Evolutionary conservation across 805 yeast genomes (phyloP).

Genomic region (Komagataella kurtzmanii): DNA sequence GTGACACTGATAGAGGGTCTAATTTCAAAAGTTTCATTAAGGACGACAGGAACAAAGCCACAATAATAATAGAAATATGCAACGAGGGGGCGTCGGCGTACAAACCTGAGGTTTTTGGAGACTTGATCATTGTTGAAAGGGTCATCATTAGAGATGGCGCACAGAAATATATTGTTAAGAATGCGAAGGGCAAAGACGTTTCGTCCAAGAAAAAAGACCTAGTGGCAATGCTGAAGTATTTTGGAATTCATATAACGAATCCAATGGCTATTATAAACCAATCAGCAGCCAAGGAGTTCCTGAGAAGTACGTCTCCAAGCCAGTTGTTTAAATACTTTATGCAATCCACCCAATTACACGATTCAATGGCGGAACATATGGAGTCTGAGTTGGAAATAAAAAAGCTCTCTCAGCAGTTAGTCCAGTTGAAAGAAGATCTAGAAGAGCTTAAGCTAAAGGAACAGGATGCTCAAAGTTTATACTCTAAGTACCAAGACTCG

Average conservation of each 20-base stretch:
- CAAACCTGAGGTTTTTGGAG: constrained; percentile 54
- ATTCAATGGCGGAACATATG: constrained; percentile 41
- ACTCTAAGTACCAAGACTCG: constrained; percentile 24
- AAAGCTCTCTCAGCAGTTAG: constrained; percentile 24
- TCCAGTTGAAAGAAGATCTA: constrained; percentile 23
- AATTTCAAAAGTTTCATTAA: constrained; percentile 57
- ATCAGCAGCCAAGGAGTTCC: constrained; percentile 83
- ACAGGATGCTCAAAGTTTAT: constrained; percentile 26
- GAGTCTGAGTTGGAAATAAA: constrained; percentile 21
- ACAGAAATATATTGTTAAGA: constrained; percentile 38
- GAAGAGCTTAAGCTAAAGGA: constrained; percentile 24
- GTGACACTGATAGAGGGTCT: constrained; percentile 75
- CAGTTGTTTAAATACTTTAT: constrained; percentile 67
- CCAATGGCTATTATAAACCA: constrained; percentile 90
- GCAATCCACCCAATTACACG: constrained; percentile 67
- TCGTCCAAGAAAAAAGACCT: constrained; percentile 53
- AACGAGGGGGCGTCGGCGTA: constrained; percentile 59
- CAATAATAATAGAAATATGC: constrained; percentile 48
- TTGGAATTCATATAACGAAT: constrained; percentile 71
- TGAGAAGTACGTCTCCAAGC: constrained; percentile 61
- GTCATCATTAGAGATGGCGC: constrained; percentile 40
- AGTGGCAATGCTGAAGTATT: constrained; percentile 54
- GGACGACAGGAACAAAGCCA: constrained; percentile 62
- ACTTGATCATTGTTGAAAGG: constrained; percentile 57
- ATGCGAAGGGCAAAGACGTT: constrained; percentile 34